These are phyloP conservation scores for Globisporangium iwayamae DNA, from an alignment of 352 stramenopile species.

Conservation along the genomic window DNA sequence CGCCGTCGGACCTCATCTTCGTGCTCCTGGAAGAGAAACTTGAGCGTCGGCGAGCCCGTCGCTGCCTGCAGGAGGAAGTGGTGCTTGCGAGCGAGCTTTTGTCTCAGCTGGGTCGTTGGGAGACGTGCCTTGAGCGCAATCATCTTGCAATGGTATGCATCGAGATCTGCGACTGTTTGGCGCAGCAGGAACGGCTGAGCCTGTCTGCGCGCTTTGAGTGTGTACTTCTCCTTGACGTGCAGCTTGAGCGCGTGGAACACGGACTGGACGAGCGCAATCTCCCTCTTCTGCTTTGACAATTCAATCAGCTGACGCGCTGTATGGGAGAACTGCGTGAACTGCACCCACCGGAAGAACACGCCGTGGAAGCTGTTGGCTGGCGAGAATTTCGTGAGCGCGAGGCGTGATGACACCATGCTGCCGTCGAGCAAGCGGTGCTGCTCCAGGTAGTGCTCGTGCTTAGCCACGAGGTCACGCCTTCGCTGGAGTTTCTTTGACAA, in stretches of 20 bases:
- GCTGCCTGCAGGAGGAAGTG: slow-evolving; percentile 31
- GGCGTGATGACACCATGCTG: slow-evolving; percentile 24
- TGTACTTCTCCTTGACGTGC: slow-evolving; percentile 46
- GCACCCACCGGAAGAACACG: slow-evolving; percentile 54
- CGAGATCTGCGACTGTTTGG: slow-evolving; percentile 39
- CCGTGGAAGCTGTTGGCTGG: slow-evolving; percentile 42
- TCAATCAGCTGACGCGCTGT: slow-evolving; percentile 21
- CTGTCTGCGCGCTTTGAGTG: slow-evolving; percentile 21
- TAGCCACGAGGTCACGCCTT: slow-evolving; percentile 28
- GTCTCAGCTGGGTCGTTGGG: slow-evolving; percentile 26
- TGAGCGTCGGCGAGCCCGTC: slow-evolving; percentile 59
- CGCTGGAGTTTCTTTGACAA: slow-evolving; percentile 34
- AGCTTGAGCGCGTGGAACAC: slow-evolving; percentile 40
- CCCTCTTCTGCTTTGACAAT: slow-evolving; percentile 26
- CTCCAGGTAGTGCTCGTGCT: slow-evolving; percentile 40
- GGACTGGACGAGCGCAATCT: slow-evolving; percentile 31
- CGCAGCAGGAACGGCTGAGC: slow-evolving; percentile 35
- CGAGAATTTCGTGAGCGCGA: slow-evolving; percentile 39
- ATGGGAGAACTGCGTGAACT: slow-evolving; percentile 43
- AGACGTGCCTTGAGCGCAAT: slow-evolving; percentile 30
- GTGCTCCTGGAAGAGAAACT: slow-evolving; percentile 66
- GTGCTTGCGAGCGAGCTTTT: slow-evolving; percentile 21
- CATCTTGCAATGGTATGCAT: slow-evolving; percentile 48
- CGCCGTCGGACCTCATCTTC: slow-evolving; percentile 51
- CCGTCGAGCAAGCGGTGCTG: slow-evolving; percentile 27